Evolutionary conservation across 1,284 basidiomycete species (phyloP).

Genomic region (Papiliotrema fonsecae): DNA sequence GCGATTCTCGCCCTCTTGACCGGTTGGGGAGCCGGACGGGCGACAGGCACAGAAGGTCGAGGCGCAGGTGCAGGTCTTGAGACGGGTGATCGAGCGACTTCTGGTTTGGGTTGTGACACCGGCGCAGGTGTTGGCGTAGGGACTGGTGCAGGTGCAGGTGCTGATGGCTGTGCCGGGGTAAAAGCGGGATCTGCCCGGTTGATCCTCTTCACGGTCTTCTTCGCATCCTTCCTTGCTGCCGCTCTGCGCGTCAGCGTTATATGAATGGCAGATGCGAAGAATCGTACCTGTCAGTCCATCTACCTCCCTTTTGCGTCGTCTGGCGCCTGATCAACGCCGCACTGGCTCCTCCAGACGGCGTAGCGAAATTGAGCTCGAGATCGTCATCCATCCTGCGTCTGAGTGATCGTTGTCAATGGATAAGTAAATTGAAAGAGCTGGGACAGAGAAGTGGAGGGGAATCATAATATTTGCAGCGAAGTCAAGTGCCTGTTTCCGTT

Average conservation of each 20-base stretch:
- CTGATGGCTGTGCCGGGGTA: neutral
- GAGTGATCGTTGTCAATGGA: neutral
- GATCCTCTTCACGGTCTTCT: constrained; percentile 19
- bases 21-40: neutral
- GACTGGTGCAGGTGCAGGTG: constrained; percentile 5
- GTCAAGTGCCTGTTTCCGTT: too few species aligned
- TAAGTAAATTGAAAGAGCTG: neutral
- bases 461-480: too few species aligned
- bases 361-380: constrained; percentile 47
- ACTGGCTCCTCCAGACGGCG: constrained; percentile 10
- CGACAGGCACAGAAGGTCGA: neutral
- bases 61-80: constrained; percentile 1
- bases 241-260: constrained; percentile 36
- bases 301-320: constrained; percentile 59
- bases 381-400: constrained; percentile 36
- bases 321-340: constrained; percentile 12
- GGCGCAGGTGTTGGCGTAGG: constrained; percentile 5
- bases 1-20: too few species aligned
- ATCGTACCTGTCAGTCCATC: constrained; percentile 76
- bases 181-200: neutral
- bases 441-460: too few species aligned
- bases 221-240: constrained; percentile 41
- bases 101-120: constrained; percentile 1
- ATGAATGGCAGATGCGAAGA: constrained; percentile 6
- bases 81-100: constrained; percentile 1